Evolutionary conservation across 2,329 filamentous ascomycete genomes (phyloP), one percentile per base, ranked within the genome.

Genomic region (Xylariales sp.): DNA sequence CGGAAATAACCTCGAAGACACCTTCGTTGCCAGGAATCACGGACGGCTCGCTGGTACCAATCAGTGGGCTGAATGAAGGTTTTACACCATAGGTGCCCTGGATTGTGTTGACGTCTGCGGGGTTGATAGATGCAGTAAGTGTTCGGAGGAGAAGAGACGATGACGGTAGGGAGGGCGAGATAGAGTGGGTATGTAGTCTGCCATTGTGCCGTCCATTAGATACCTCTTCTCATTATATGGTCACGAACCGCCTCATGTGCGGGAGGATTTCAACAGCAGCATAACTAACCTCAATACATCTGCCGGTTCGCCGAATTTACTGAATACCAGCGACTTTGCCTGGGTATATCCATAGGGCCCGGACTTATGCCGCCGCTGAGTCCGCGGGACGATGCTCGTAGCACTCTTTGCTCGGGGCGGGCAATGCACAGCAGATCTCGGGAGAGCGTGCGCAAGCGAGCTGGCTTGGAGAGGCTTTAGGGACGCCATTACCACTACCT

Each of bases 91-190:
- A 98, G 4, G 91, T 89, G 48, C 93, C 93, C 70, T 98, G 93
- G 55, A 98, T 87, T 54, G 91, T 91, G 71, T 98, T 98, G 63
- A 98, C 87, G 66, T 98, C 93, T 55, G 93, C 90, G 17, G 93
- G 93, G 68, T 98, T 98, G 62, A 98, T 88, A 40, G 93, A 88
- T 1, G 89, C 81, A 21, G 90, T 87, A 53, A 98, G 86, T 53
- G 93, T 83, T 61, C 88, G 88, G 43, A 98, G 71, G 38, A 91
- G 89, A 50, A 94, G 65, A 32, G 74, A 66, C 33, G 62, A 64
- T 23, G 69, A 60, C 33, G 86, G 83, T 46, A 89, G 76, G 4
- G 78, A 75, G 4, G 87, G 85, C 4, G 83, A 83, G 56, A 91
- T 88, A 49, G 84, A 88, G 66, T 90, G 81, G 1, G 68, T 75